phyloP scores from a whole-genome alignment of 140 eudicot species.

The Artemisia princeps region DNA sequence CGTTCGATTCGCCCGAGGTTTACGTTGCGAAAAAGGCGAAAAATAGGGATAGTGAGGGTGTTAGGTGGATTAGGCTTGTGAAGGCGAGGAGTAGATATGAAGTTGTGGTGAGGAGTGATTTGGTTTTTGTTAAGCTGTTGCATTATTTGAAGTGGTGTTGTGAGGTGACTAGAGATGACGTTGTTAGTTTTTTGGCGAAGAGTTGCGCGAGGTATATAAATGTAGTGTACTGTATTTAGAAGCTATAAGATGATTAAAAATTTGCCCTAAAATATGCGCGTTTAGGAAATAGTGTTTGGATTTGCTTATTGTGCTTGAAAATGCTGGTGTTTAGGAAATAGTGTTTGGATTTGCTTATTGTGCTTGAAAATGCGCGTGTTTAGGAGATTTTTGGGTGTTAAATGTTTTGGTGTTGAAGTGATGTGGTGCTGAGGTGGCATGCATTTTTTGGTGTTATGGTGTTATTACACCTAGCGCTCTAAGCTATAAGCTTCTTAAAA shows the following conservation, averaged over 20 bases:
- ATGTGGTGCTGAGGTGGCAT: too few relatives aligned
- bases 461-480: too few relatives aligned
- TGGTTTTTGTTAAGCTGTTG: conserved; percentile 44
- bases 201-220: conserved; percentile 35
- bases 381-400: too few relatives aligned
- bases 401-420: too few relatives aligned
- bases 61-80: conserved; percentile 48
- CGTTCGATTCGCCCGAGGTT: conserved; percentile 42
- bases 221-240: neutral
- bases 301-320: too few relatives aligned
- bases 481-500: too few relatives aligned
- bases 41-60: too few relatives aligned
- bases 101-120: conserved; percentile 27
- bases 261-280: neutral
- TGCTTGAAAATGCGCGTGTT: too few relatives aligned
- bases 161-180: conserved; percentile 24
- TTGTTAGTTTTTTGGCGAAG: conserved; percentile 39
- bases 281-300: too few relatives aligned
- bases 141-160: conserved; percentile 55
- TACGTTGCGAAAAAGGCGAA: conserved; percentile 37
- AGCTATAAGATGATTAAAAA: neutral
- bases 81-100: conserved; percentile 42
- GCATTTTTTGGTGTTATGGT: too few relatives aligned
- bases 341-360: neutral
- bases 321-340: neutral